phyloP scores from a whole-genome alignment of 345 rosid genomes.

The Jatropha curcas region DNA sequence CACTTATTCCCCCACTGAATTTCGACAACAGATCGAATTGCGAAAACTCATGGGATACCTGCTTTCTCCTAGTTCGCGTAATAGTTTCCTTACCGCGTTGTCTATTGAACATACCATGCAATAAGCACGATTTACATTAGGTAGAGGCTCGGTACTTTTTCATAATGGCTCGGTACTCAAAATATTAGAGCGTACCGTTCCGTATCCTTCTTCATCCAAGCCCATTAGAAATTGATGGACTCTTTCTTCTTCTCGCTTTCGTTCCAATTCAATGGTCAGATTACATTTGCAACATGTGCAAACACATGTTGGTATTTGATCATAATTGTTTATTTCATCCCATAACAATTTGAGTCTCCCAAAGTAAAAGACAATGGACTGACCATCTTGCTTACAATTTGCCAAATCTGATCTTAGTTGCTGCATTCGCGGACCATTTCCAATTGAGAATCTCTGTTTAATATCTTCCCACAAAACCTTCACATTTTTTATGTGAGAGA shows the following conservation, averaged over 20 bases:
- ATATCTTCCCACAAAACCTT: too few species aligned
- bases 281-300: not conserved
- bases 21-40: not conserved
- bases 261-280: not conserved
- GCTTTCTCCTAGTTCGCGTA: not conserved
- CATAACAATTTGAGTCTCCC: not conserved
- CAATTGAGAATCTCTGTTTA: too few species aligned
- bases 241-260: constrained; percentile 9
- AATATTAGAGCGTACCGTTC: not conserved
- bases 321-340: constrained; percentile 2
- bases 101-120: not conserved
- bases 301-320: not conserved
- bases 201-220: not conserved
- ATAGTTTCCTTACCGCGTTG: not conserved
- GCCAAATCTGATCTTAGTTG: too few species aligned
- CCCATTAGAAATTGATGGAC: constrained; percentile 10
- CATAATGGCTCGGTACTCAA: not conserved
- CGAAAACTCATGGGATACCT: not conserved
- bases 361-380: not conserved
- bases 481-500: not conserved
- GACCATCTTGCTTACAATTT: not conserved
- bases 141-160: too few species aligned
- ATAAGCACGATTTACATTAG: not conserved
- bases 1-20: not conserved
- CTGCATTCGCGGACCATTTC: too few species aligned